Conservation (phyloP, 805 yeast species). For the Tetrapisispora nanseiensis region DNA sequence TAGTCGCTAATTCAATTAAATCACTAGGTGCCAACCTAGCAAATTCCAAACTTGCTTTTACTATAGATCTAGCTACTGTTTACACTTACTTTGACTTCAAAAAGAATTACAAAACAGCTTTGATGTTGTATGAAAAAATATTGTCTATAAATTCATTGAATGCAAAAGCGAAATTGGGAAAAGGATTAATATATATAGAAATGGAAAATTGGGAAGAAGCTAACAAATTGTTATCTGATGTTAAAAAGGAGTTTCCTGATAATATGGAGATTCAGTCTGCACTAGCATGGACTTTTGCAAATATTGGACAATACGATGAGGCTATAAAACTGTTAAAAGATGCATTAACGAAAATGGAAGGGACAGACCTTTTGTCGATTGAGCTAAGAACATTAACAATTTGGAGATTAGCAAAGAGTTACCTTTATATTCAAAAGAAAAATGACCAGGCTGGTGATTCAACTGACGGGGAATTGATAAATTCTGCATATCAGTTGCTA, state of each 20-base stretch:
- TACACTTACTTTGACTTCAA: conserved; percentile 88
- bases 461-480: conserved; percentile 19
- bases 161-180: conserved; percentile 65
- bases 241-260: conserved; percentile 39
- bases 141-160: conserved; percentile 38
- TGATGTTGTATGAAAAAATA: conserved; percentile 57
- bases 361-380: conserved; percentile 41
- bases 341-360: conserved; percentile 32
- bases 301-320: conserved; percentile 39
- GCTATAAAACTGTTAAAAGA: conserved; percentile 31
- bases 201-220: conserved; percentile 52
- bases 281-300: conserved; percentile 68
- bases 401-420: conserved; percentile 70
- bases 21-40: conserved; percentile 39
- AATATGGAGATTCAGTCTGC: conserved; percentile 56
- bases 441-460: conserved; percentile 4
- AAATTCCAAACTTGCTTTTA: conserved; percentile 47
- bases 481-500: conserved; percentile 47
- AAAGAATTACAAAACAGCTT: conserved; percentile 68
- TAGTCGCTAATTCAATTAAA: conserved; percentile 40
- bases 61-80: conserved; percentile 59
- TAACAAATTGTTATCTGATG: conserved; percentile 39
- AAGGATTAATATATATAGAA: conserved; percentile 67
- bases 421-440: conserved; percentile 30
- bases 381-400: conserved; percentile 50